A percentile compares a stretch with the other conserved stretches of the same genome.
These are phyloP conservation scores for Botryosphaeria dothidea DNA, from an alignment of 2,329 filamentous ascomycete genomes.

Conservation along the genomic window DNA sequence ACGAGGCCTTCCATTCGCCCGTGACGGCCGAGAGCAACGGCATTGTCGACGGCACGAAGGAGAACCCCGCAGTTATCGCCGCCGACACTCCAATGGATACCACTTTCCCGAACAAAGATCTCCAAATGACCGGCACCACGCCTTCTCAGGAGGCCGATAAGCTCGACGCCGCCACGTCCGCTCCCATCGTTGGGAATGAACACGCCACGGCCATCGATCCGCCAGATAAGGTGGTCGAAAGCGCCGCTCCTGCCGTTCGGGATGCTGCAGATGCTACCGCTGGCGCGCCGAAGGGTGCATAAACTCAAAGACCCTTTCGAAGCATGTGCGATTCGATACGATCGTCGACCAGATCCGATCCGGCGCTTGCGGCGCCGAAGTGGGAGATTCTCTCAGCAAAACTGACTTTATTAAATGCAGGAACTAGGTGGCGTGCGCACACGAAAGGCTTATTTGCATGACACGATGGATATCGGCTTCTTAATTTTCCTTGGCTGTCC, in stretches of 20 bases:
- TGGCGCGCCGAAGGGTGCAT: background rate
- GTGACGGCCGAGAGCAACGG: background rate
- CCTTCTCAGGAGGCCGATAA: background rate
- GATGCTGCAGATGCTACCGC: background rate
- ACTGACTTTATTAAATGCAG: background rate
- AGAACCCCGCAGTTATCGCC: background rate
- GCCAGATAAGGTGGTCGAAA: background rate
- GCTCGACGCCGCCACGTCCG: background rate
- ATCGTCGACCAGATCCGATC: too few species aligned
- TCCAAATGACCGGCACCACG: background rate
- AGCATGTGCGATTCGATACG: too few species aligned
- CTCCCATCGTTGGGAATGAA: background rate
- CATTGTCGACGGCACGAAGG: background rate
- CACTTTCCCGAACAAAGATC: background rate
- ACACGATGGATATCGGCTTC: background rate
- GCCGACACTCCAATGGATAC: slow-evolving; percentile 12
- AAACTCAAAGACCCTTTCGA: too few species aligned
- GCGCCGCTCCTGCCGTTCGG: background rate
- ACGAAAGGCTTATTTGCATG: background rate
- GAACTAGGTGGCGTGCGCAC: background rate
- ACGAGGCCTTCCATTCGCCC: background rate
- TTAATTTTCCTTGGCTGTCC: background rate
- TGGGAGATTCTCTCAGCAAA: background rate
- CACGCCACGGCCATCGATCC: background rate
- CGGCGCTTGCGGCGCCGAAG: too few species aligned